Evolutionary conservation across 352 stramenopile species (phyloP).

Genomic region (Phytophthora macrochlamydospora): DNA sequence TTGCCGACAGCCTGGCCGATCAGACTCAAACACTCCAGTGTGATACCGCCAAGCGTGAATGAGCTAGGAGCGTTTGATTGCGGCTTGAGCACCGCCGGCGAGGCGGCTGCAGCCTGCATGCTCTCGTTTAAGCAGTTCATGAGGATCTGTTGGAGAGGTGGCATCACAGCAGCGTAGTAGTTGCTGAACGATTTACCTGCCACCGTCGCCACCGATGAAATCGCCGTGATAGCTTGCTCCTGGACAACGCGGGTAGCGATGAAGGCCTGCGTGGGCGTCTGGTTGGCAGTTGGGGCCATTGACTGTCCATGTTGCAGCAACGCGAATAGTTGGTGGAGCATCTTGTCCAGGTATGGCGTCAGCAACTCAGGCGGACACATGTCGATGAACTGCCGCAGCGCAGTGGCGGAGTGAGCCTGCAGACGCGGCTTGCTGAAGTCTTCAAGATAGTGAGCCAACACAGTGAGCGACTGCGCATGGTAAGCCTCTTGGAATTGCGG

Average conservation of each 20-base stretch:
- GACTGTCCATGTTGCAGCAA: constrained; percentile 53
- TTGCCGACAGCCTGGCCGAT: constrained; percentile 80
- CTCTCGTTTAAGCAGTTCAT: constrained; percentile 67
- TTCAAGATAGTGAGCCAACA: constrained; percentile 72
- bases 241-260: constrained; percentile 65
- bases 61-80: constrained; percentile 45
- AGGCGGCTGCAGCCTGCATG: constrained; percentile 26
- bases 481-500: constrained; percentile 83
- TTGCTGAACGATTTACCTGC: constrained; percentile 63
- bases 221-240: constrained; percentile 79
- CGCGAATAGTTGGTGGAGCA: constrained; percentile 71
- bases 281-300: constrained; percentile 12
- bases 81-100: constrained; percentile 27
- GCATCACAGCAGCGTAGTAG: constrained; percentile 81
- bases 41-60: constrained; percentile 86
- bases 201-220: constrained; percentile 82
- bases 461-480: constrained; percentile 63
- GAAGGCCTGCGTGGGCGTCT: constrained; percentile 21
- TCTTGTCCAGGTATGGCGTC: constrained; percentile 74
- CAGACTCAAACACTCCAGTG: constrained; percentile 83
- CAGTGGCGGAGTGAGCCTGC: constrained; percentile 76
- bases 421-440: constrained; percentile 64
- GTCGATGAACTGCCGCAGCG: constrained; percentile 85
- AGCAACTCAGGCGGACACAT: constrained; percentile 72
- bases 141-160: constrained; percentile 74